Conservation (phyloP, 352 stramenopile species). For the Phytopythium chamaehyphon region DNA sequence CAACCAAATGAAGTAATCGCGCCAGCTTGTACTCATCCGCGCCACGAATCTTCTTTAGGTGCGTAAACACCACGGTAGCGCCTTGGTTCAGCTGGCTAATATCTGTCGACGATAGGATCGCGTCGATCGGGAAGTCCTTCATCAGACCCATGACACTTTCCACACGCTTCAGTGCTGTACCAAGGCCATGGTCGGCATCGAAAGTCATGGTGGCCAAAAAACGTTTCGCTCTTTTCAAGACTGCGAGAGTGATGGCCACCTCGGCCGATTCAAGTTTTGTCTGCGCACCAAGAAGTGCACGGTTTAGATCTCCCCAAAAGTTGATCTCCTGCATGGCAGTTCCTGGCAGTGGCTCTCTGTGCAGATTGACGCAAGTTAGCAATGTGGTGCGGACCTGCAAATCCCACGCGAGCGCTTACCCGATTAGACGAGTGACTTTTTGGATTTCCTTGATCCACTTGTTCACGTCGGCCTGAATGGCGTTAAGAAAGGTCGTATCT, state of each 20-base stretch:
- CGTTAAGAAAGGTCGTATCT: constrained; percentile 82
- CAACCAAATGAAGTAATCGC: constrained; percentile 72
- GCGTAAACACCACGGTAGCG: constrained; percentile 78
- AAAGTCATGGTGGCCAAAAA: constrained; percentile 91
- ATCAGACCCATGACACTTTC: constrained; percentile 90
- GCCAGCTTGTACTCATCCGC: constrained; percentile 87
- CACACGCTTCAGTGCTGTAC: constrained; percentile 80
- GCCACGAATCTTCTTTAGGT: constrained; percentile 90
- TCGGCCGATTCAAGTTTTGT: constrained; percentile 85
- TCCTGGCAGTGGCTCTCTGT: constrained; percentile 75
- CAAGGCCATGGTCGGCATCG: constrained; percentile 85
- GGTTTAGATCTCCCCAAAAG: constrained; percentile 93
- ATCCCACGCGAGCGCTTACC: constrained; percentile 17
- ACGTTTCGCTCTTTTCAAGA: constrained; percentile 91
- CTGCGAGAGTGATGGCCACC: constrained; percentile 87
- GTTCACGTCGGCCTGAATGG: constrained; percentile 88
- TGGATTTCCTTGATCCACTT: constrained; percentile 96
- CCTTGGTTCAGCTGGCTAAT: constrained; percentile 81
- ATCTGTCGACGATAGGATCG: constrained; percentile 87
- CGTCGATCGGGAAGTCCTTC: constrained; percentile 92
- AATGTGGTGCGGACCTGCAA: no score
- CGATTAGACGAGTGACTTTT: constrained; percentile 89
- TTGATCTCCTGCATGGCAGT: constrained; percentile 93
- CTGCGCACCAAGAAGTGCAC: constrained; percentile 83
- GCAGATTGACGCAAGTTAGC: not conserved